Conservation (phyloP, 768 basidiomycete species). For the Psilocybe azurescens region DNA sequence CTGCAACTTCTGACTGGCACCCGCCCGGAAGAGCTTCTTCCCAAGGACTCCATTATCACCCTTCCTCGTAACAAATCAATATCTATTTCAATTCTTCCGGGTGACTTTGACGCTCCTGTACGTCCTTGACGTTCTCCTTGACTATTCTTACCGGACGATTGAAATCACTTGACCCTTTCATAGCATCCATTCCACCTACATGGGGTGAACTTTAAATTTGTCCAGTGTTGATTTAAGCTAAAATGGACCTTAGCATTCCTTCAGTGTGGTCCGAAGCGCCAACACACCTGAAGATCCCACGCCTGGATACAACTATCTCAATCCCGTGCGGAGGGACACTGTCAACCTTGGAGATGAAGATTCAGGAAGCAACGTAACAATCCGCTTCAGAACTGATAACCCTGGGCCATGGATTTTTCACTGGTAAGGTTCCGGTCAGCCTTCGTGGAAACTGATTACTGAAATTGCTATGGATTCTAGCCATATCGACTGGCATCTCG, state of each 20-base stretch:
- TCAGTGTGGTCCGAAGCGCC: constrained; percentile 50
- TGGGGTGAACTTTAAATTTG: constrained; percentile 28
- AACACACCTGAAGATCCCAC: constrained; percentile 24
- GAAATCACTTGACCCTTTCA: not conserved
- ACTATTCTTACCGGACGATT: not conserved
- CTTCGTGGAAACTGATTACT: not conserved
- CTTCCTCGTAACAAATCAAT: constrained; percentile 49
- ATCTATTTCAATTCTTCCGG: constrained; percentile 35
- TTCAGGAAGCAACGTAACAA: constrained; percentile 42
- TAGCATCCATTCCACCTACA: constrained; percentile 47
- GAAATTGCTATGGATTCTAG: constrained; percentile 23
- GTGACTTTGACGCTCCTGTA: constrained; percentile 41
- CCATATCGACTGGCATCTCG: constrained; percentile 60
- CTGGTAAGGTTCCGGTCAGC: constrained; percentile 35
- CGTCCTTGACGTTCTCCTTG: too few relatives aligned
- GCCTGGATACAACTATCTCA: constrained; percentile 44
- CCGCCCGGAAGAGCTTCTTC: constrained; percentile 51
- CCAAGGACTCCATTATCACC: constrained; percentile 48
- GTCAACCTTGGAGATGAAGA: constrained; percentile 33
- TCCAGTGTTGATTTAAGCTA: not conserved
- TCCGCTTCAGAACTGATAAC: constrained; percentile 58
- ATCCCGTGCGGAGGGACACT: constrained; percentile 42
- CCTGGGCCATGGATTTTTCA: constrained; percentile 58
- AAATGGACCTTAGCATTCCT: constrained; percentile 38
- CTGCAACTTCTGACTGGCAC: constrained; percentile 65